Base-by-base conservation (phyloP, 306 rosid genomes). In the Cajanus cajan region DNA sequence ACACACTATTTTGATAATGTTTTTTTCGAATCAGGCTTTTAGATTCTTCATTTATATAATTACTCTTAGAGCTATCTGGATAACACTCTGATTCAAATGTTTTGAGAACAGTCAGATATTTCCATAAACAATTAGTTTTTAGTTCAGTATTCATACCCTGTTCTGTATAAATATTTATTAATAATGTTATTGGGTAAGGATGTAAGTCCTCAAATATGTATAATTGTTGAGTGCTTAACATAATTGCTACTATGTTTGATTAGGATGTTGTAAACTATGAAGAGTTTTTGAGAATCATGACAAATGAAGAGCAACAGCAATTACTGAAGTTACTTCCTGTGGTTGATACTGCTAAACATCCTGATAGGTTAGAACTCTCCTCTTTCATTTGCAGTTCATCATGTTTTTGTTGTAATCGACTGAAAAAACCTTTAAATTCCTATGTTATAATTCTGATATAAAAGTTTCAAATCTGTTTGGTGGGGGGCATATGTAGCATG, bases 261-360 rank as follows among this genome's bases (percentile, higher is more conserved):
- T 78, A 96, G 99, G 99, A 91, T 85, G 84, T 88, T 66, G 39
- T 93, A 71, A 90, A 90, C 88, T 88, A 76, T 44, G 96, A 89
- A 80, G 98, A 89, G 90, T 96, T 96, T 66, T 84, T 41, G 68
- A 87, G 87, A 83, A 88, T 82, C 78, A 72, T 96, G 89, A 91
- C 98, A 68, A 82, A 68, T 87, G 99, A 96, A 82, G 99, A 96
- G 86, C 98, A 93, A 68, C 90, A 90, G 58, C 93, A 89, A 69
- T 82, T 96, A 78, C 87, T 90, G 83, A 89, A 91, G 80, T 90
- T 83, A 87, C 94, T 96, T 82, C 88, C 97, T 76, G 80, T 79
- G 48, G 91, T 85, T 69, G 99, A 96, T 87, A 80, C 88, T n/a
- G 79, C 80, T 52, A 82, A 88, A 73, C 79, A 80, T 89, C 97